A percentile compares a stretch with the other conserved stretches of the same genome.
Evolutionary conservation across 1,139 yeast species (phyloP).

Genomic region (Saccharomyces hybrid): DNA sequence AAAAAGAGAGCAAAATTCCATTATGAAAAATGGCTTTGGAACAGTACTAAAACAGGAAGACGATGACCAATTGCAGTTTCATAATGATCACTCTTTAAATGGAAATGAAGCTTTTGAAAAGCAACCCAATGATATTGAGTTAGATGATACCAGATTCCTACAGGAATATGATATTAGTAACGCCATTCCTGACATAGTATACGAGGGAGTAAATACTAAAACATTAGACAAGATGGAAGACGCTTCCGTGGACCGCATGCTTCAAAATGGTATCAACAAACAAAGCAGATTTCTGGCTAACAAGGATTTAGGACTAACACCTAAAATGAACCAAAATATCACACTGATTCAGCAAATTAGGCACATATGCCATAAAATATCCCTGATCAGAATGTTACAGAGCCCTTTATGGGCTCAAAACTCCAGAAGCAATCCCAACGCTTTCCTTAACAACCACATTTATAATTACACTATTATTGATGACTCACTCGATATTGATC

Average conservation of each 20-base stretch:
- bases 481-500: constrained; percentile 65
- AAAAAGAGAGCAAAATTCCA: constrained; percentile 25
- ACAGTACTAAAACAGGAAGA: constrained; percentile 25
- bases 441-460: constrained; percentile 18
- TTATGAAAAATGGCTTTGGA: constrained; percentile 32
- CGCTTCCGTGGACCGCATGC: constrained; percentile 32
- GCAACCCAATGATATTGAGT: constrained; percentile 24
- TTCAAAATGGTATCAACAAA: constrained; percentile 29
- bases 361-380: constrained; percentile 79
- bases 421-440: constrained; percentile 15
- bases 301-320: constrained; percentile 50
- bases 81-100: not conserved
- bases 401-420: constrained; percentile 34
- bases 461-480: constrained; percentile 34
- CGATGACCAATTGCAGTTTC: constrained; percentile 10
- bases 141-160: constrained; percentile 42
- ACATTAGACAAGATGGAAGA: constrained; percentile 47
- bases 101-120: constrained; percentile 18
- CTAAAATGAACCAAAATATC: constrained; percentile 57
- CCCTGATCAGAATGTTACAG: constrained; percentile 84
- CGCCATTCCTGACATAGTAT: constrained; percentile 63
- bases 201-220: constrained; percentile 45
- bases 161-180: constrained; percentile 81
- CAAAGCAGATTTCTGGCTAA: constrained; percentile 33
- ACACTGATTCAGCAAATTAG: constrained; percentile 80